Percentiles rank a stretch among this genome's conserved stretches.
phyloP scores from a whole-genome alignment of 2,329 filamentous ascomycete genomes.

The Fusarium mangiferae region DNA sequence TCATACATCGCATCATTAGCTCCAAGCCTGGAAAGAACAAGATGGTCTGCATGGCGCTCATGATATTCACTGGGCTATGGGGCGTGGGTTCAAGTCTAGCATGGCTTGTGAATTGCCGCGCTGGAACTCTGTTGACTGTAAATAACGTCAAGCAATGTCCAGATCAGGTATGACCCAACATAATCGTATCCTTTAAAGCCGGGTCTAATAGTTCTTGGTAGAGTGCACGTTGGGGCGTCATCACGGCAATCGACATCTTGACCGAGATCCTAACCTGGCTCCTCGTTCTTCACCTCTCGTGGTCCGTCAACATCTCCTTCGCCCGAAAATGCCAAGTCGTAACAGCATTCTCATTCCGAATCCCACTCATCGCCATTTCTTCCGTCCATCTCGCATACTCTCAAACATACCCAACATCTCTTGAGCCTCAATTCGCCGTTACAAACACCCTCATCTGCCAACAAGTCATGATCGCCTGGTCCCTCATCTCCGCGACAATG shows the following conservation, averaged over 20 bases:
- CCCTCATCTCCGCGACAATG: conserved; percentile 33
- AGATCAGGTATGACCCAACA: conserved; percentile 15
- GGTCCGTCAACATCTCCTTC: conserved; percentile 30
- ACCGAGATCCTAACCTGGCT: conserved; percentile 26
- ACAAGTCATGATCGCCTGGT: conserved; percentile 34
- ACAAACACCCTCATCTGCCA: conserved; percentile 28
- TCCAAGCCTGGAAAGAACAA: conserved; percentile 29
- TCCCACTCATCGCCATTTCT: conserved; percentile 34
- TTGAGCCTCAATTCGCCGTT: conserved; percentile 32
- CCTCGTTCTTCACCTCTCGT: conserved; percentile 22
- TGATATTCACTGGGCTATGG: conserved; percentile 18
- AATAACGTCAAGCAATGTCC: conserved; percentile 20
- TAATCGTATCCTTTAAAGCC: too few relatives aligned
- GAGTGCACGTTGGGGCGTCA: conserved; percentile 20
- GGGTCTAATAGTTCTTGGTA: neutral
- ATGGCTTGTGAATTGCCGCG: conserved; percentile 21
- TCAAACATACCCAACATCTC: neutral
- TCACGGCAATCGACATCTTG: conserved; percentile 20
- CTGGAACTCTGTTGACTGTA: neutral
- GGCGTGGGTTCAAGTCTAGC: conserved; percentile 9
- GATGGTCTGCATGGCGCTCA: conserved; percentile 15
- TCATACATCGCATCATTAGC: conserved; percentile 34
- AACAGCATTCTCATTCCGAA: conserved; percentile 33
- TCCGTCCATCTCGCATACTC: conserved; percentile 24
- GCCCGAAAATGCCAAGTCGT: conserved; percentile 29